Evolutionary conservation across 306 rosid species (phyloP), one percentile per base, ranked within the genome.

Genomic region (Geum urbanum): DNA sequence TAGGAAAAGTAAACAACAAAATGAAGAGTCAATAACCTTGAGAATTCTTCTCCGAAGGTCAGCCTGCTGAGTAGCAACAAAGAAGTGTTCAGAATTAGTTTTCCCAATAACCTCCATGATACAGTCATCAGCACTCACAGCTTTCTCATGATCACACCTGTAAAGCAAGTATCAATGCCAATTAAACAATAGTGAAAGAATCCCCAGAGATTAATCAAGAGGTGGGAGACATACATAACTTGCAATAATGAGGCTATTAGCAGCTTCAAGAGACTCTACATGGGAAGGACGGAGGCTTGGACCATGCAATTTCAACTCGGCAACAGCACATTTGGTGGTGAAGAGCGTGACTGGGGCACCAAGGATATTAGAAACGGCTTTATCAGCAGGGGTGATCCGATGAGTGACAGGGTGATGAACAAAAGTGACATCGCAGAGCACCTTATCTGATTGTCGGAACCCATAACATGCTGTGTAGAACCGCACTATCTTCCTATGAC

Each of bases 361-460:
- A 35, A 90, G 83, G 63, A 83, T 67, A 74, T 81, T 79, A 43
- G 79, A 63, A 56, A 92, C 39, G 32, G 98, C 91, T 5, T 58
- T 72, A 52, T 90, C 91, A 1, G 92, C 96, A 0, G 97, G 98
- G 58, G 83, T 79, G 61, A 92, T 74, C 27, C 82, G 75, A 84
- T 88, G 78, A 40, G 19, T 76, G 32, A 92, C 58, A 66, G 90
- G 89, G 79, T 92, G 96, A 58, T 88, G 77, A 37, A 92, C 84
- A 67, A 92, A 90, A 32, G 91, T 88, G 2, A 92, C 96, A 74
- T 92, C 97, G 15, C 91, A 90, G 0, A 92, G 51, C 73, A 92
- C 88, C 84, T 79, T 88, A 82, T 64, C 90, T 0, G 98, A 96
- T 64, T 85, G 80, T 7, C 85, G 83, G 58, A 92, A 88, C 60